A percentile compares a stretch with the other conserved stretches of the same genome.
phyloP scores from a whole-genome alignment of 2,329 filamentous ascomycete genomes.

The Exophiala phaeomuriformis region DNA sequence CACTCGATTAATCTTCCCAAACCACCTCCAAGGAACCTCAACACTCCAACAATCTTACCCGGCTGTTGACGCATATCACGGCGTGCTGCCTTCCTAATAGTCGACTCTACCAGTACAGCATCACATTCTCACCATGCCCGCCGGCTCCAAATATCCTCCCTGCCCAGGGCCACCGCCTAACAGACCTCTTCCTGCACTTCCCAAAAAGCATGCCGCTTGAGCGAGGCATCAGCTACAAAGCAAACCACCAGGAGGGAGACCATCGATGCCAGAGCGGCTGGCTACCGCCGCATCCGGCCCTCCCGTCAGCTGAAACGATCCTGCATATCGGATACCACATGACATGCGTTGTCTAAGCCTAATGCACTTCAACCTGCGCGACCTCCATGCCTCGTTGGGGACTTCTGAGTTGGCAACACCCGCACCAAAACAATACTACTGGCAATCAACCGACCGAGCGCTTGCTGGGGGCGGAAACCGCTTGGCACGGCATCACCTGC shows the following conservation, averaged over 20 bases:
- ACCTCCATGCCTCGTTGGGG: not conserved
- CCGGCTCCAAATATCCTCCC: constrained; percentile 29
- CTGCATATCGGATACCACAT: constrained; percentile 5
- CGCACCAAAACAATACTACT: not conserved
- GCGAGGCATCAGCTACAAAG: not conserved
- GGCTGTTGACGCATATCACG: not conserved
- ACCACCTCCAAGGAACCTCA: not conserved
- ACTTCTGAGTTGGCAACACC: constrained; percentile 1
- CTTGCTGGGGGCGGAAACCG: not conserved
- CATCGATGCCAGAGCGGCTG: not conserved
- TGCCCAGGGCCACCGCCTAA: constrained; percentile 31
- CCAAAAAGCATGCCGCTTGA: constrained; percentile 19
- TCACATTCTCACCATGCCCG: constrained; percentile 27
- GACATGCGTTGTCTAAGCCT: constrained; percentile 5
- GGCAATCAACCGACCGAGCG: not conserved
- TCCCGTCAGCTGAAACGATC: not conserved
- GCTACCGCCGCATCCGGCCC: not conserved
- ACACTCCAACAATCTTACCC: not conserved
- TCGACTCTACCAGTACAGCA: constrained; percentile 1
- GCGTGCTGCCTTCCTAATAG: not conserved
- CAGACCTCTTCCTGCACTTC: constrained; percentile 29
- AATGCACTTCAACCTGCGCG: constrained; percentile 6
- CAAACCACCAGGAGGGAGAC: not conserved
- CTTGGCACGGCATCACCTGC: constrained; percentile 14
- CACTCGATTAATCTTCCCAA: not conserved